Evolutionary conservation across 2,329 filamentous ascomycete genomes (phyloP).

Genomic region (Epichloe uncinata): DNA sequence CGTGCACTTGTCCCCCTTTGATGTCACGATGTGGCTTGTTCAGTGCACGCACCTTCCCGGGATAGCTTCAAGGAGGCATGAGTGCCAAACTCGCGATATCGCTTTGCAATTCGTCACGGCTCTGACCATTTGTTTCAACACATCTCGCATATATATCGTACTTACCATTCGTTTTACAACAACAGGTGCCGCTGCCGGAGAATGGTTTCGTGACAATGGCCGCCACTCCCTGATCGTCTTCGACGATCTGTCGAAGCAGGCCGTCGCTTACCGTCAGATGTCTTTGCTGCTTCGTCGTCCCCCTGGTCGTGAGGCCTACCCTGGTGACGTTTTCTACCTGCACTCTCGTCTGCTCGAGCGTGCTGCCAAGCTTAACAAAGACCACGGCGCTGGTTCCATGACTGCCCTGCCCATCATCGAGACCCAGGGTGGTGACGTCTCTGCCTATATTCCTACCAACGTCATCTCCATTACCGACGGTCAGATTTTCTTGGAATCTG

Average conservation of each 20-base stretch:
- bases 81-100: background rate
- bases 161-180: background rate
- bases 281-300: constrained; percentile 94
- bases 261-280: constrained; percentile 97
- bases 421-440: constrained; percentile 99
- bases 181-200: constrained; percentile 36
- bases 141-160: background rate
- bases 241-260: constrained; percentile 96
- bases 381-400: constrained; percentile 87
- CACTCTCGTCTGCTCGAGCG: constrained; percentile 99
- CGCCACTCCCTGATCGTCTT: constrained; percentile 86
- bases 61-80: background rate
- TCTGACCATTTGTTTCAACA: background rate
- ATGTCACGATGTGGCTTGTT: too few relatives aligned
- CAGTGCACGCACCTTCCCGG: background rate
- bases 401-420: constrained; percentile 97
- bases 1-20: too few relatives aligned
- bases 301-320: constrained; percentile 97
- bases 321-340: constrained; percentile 98
- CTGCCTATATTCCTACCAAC: constrained; percentile 99
- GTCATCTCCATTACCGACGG: constrained; percentile 99
- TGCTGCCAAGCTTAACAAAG: constrained; percentile 97
- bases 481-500: constrained; percentile 98
- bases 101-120: background rate
- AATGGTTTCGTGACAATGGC: constrained; percentile 71